Conservation (phyloP, 2,329 filamentous ascomycete genomes). For the Plectosphaerella sp. region DNA sequence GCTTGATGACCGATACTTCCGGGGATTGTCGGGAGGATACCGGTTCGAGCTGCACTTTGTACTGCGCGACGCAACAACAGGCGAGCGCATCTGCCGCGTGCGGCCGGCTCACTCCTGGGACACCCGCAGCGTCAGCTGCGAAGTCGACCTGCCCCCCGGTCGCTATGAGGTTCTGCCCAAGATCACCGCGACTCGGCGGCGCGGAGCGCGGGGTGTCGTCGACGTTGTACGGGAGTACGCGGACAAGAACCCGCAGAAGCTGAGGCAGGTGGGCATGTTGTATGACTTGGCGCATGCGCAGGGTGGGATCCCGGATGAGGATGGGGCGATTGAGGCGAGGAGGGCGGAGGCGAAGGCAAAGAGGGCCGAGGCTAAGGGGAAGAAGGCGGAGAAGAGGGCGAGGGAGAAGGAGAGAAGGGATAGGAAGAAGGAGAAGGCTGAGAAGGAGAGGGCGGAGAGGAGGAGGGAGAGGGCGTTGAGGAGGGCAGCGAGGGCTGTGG, state of each 20-base stretch:
- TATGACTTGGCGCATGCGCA: conserved; percentile 60
- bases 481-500: conserved; percentile 8
- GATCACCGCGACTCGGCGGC: conserved; percentile 50
- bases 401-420: conserved; percentile 6
- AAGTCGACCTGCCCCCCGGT: conserved; percentile 65
- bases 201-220: conserved; percentile 43
- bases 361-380: conserved; percentile 18
- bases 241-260: conserved; percentile 54
- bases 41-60: conserved; percentile 37
- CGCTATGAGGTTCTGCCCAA: conserved; percentile 66
- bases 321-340: conserved; percentile 26
- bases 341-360: conserved; percentile 20
- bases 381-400: conserved; percentile 13
- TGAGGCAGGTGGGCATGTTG: conserved; percentile 53
- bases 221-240: conserved; percentile 49
- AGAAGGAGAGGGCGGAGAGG: conserved; percentile 8
- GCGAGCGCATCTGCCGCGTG: conserved; percentile 28
- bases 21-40: conserved; percentile 39
- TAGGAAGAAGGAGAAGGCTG: conserved; percentile 16
- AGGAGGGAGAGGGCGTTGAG: conserved; percentile 7
- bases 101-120: conserved; percentile 31
- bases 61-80: conserved; percentile 21
- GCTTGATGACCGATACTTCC: conserved; percentile 42
- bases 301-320: conserved; percentile 47
- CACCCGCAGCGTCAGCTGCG: conserved; percentile 64